Evolutionary conservation across 768 basidiomycete species (phyloP), one percentile per base, ranked within the genome.

Genomic region (Phlebiopsis flavidoalba): DNA sequence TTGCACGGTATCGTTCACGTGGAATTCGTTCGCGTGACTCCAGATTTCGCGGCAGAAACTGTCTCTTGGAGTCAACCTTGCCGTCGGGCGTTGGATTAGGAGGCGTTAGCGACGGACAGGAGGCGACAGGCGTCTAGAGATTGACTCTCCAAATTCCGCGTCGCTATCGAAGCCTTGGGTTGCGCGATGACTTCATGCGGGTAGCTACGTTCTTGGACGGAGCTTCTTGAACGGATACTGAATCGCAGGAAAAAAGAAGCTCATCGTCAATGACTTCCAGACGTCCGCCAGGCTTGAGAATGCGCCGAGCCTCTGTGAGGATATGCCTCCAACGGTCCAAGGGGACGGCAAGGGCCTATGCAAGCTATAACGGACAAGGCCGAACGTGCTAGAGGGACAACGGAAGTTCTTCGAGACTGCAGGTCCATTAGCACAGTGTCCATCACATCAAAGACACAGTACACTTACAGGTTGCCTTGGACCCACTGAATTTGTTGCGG

Each of bases 251-350:
- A 65, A 89, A 90, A 63, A 81, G 70, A 36, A 88, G 73, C 65
- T 87, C 74, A 70, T 93, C 90, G 70, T 91, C 88, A 54, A 93
- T 83, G 52, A 91, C 66, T 70, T 93, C 91, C 2, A 93, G 73
- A 8, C 82, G 79, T 3, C 91, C 91, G 15, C 78, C 82, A 6
- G 76, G 76, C 12, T 73, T 74, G 14, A 93, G 76, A 10, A 93
- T 79, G 24, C 91, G 86, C 15, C 77, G 71, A 5, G 80, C 81
- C 77, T 93, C 87, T 0, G 68, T 63, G 19, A 93, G 60, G 11
- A 93, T 73, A 17, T 73, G 72, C 35, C 79, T 73, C 91, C 91
- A 93, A 43, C 77, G 72, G 5, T 79, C 74, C 48, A 78, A 70
- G 0, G 89, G 88, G 52, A 93, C 77, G 65, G 80, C 82, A 14